A percentile compares a stretch with the other conserved stretches of the same genome.
phyloP scores from a whole-genome alignment of 176 grass and related monocot species.

The Carex scoparia region DNA sequence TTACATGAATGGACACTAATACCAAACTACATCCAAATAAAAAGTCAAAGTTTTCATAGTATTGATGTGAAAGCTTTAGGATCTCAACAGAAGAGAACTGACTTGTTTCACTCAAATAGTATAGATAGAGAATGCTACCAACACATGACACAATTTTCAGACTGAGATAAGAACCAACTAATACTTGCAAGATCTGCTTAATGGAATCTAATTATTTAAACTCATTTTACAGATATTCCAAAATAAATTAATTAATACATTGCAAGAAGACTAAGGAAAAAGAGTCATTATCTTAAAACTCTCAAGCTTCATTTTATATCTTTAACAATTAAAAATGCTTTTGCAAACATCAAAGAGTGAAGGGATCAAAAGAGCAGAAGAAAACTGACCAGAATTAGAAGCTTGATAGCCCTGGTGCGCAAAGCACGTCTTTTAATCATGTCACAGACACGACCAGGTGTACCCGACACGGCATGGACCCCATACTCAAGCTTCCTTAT shows the following conservation, averaged over 20 bases:
- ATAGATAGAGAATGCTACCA: not conserved
- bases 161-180: not conserved
- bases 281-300: not conserved
- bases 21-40: not conserved
- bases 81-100: not conserved
- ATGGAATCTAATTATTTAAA: not conserved
- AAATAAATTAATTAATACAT: not conserved
- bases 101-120: not conserved
- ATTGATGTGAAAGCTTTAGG: not conserved
- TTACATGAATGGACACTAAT: not conserved
- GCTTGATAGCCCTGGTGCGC: slow-evolving; percentile 79
- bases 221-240: not conserved
- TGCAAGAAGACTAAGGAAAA: not conserved
- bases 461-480: slow-evolving; percentile 82
- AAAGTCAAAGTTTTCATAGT: not conserved
- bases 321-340: not conserved
- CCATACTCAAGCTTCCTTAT: slow-evolving; percentile 77
- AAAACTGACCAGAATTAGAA: slow-evolving; percentile 61
- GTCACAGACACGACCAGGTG: slow-evolving; percentile 72
- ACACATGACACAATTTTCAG: not conserved
- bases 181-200: not conserved
- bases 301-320: not conserved
- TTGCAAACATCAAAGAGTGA: not conserved
- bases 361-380: not conserved
- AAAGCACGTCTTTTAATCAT: slow-evolving; percentile 88